Percentiles rank a stretch among this genome's conserved stretches.
Conservation (phyloP, 306 rosid species). For the Purshia tridentata region DNA sequence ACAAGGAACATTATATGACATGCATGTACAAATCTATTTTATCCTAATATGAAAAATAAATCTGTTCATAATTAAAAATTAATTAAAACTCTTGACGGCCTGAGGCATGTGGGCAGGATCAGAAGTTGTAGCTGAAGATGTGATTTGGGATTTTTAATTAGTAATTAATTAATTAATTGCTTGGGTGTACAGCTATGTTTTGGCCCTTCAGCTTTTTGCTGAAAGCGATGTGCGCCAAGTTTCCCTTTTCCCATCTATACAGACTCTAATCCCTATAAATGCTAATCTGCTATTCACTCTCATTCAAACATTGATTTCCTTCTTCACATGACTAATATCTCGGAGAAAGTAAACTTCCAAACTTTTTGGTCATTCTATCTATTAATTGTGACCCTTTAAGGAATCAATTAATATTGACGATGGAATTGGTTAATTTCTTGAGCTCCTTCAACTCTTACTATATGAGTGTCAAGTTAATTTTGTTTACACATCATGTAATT, state of each 20-base stretch:
- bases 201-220: constrained; percentile 24
- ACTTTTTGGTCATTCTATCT: neutral
- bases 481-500: no score
- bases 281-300: neutral
- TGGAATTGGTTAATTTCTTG: no score
- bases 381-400: neutral
- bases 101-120: constrained; percentile 31
- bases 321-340: neutral
- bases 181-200: constrained; percentile 14
- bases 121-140: constrained; percentile 21
- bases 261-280: neutral
- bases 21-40: no score
- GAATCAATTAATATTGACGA: neutral
- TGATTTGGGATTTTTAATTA: constrained; percentile 1
- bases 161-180: neutral
- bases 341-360: neutral
- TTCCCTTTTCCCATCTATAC: constrained; percentile 21
- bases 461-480: no score
- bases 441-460: no score
- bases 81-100: neutral
- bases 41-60: no score
- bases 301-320: neutral
- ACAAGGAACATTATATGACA: no score
- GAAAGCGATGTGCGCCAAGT: constrained; percentile 38
- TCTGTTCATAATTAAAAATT: no score